Base-by-base conservation (phyloP, 495 filamentous ascomycete species). In the Neurospora intermedia region DNA sequence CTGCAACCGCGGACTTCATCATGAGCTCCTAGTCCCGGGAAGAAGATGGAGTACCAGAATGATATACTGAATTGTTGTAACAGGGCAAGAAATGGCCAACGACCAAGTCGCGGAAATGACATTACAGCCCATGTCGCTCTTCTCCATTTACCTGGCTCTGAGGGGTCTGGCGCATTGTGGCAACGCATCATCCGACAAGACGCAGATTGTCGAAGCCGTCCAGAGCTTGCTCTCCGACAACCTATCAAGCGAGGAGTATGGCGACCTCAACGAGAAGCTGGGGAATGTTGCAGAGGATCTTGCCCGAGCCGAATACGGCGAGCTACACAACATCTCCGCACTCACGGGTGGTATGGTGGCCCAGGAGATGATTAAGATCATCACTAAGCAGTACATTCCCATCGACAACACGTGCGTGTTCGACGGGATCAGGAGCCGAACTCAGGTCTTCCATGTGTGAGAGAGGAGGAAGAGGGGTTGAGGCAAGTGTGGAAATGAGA, bases 311-410 rank as follows among this genome's bases (percentile, higher is more conserved):
- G 91, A 90, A 70, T 93, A 93, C 42, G 92, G 89, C 59, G 96
- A 99, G 82, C 84, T 99, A 75, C 96, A 98, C 83, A 98, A 98
- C 80, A 92, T 97, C 70, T 90, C 94, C n/a, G 90, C 94, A 35
- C 81, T 98, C 69, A 92, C 91, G 9, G 96, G 96, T 23, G 96
- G 96, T 0, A 90, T 99, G 82, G 91, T 96, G 35, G 93, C 94
- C 40, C 96, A 99, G 83, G 96, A 99, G 84, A 88, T 93, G 40
- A 94, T 98, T 80, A 99, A 99, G 86, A 90, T 97, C 39, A 86
- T 98, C 74, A 99, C 96, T 69, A 90, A 93, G 81, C 96, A 99
- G 86, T 99, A 99, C 84, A 88, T 97, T 15, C 96, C 96, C 20
- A 88, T 97, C 71, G 94, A 98, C 78, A 96, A 97, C 80, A 95